These are phyloP conservation scores for Nymphaea colorata DNA, from an alignment of 164 flowering plant species.

Conservation along the genomic window DNA sequence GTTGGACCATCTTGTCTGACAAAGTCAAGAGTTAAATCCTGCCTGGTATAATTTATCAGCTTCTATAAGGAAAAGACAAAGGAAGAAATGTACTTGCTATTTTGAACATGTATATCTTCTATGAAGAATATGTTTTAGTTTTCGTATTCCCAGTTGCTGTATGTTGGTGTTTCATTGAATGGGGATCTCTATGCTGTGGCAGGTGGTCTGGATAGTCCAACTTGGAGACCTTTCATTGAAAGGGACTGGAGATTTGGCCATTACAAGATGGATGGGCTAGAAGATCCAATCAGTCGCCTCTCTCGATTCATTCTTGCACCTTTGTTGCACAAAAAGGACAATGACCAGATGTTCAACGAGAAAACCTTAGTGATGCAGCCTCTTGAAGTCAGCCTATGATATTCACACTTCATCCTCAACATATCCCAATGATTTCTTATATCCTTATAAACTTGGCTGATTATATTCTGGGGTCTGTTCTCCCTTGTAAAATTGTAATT, in stretches of 20 bases:
- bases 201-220: slow-evolving; percentile 95
- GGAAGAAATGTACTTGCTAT: background rate
- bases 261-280: slow-evolving; percentile 86
- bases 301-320: slow-evolving; percentile 37
- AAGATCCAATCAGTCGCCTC: slow-evolving; percentile 76
- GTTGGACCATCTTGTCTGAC: too few species aligned
- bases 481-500: too few species aligned
- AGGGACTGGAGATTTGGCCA: slow-evolving; percentile 98
- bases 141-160: background rate
- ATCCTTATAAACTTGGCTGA: too few species aligned
- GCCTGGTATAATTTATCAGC: too few species aligned
- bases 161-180: background rate
- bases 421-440: background rate
- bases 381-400: slow-evolving; percentile 13
- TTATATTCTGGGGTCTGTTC: too few species aligned
- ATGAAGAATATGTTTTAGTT: background rate
- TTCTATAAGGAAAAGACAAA: background rate
- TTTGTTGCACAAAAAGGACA: slow-evolving; percentile 24
- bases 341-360: slow-evolving; percentile 14
- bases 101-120: background rate
- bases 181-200: slow-evolving; percentile 4
- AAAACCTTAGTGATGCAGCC: slow-evolving; percentile 41
- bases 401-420: background rate
- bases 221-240: slow-evolving; percentile 34
- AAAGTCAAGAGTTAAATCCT: background rate